Base-by-base conservation (phyloP, 768 basidiomycete species). In the Nidularia pulvinata region DNA sequence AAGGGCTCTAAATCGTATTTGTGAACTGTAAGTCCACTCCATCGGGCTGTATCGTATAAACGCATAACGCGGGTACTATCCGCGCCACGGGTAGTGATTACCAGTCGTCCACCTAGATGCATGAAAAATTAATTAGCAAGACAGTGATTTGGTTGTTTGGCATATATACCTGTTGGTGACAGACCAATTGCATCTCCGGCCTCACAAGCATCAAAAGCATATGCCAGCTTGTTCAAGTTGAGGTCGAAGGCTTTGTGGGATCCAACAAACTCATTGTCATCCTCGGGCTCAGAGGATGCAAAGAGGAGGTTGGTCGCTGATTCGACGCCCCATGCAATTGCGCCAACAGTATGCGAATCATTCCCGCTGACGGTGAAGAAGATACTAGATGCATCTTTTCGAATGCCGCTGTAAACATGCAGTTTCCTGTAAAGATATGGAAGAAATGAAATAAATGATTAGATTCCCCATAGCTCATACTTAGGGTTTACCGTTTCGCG, bases 111-210 rank as follows among this genome's bases (percentile, higher is more conserved):
- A 16, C 74, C 75, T 76, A 46, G 4, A 49, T 6, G 10, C 49
- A 56, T 48, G 35, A 61, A 33, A 43, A 25, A 13, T 22, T 14
- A 36, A 6, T 39, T 46, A 42, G 37, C 57, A 46, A 55, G 81
- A 85, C 85, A 50, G 71, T 64, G 9, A 75, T 59, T 53, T 79
- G n/a, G n/a, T n/a, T n/a, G n/a, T n/a, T n/a, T n/a, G n/a, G n/a
- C n/a, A n/a, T n/a, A n/a, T n/a, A n/a, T n/a, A n/a, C n/a, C n/a
- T n/a, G n/a, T n/a, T n/a, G n/a, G n/a, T n/a, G n/a, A 71, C 3
- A 86, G 34, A 6, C 74, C 65, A 19, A 85, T 63, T 9, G 73
- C 72, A 60, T 88, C 85, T 37, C 86, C 86, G 3, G 78, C 74
- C 57, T 82, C 83, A 1, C 58, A 50, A 1, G 77, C 75, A 50